These are phyloP conservation scores for Cryptomeria japonica DNA, from an alignment of 75 land plant species.

Conservation along the genomic window DNA sequence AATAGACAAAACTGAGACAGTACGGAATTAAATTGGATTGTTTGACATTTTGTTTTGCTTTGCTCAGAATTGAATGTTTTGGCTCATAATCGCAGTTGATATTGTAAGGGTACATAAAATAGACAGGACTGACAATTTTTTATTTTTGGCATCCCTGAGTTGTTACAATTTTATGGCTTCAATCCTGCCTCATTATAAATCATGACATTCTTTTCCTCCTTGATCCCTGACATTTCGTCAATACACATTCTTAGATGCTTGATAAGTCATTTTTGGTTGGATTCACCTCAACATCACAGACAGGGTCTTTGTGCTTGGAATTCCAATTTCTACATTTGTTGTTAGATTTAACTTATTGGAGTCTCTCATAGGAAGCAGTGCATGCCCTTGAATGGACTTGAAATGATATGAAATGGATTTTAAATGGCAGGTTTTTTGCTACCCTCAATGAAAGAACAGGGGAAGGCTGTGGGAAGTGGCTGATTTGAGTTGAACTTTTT, in stretches of 20 bases:
- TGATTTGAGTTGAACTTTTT: constrained; percentile 7
- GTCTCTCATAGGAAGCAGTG: background rate
- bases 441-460: background rate
- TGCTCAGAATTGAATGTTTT: background rate
- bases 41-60: background rate
- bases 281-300: background rate
- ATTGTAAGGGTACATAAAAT: background rate
- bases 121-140: background rate
- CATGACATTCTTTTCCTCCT: background rate
- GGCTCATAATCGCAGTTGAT: background rate
- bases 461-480: constrained; percentile 5
- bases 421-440: constrained; percentile 12
- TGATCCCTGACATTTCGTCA: background rate
- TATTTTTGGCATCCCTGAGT: background rate
- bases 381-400: background rate
- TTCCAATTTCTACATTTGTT: background rate
- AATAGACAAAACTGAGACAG: background rate
- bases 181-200: background rate
- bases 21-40: background rate
- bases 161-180: background rate
- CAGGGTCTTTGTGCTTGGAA: background rate
- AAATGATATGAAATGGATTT: constrained; percentile 9
- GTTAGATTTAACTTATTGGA: background rate
- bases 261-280: background rate
- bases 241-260: background rate